A percentile compares a stretch with the other conserved stretches of the same genome.
Evolutionary conservation across 2,329 filamentous ascomycete species (phyloP).

Genomic region (Sphaerulina musiva): DNA sequence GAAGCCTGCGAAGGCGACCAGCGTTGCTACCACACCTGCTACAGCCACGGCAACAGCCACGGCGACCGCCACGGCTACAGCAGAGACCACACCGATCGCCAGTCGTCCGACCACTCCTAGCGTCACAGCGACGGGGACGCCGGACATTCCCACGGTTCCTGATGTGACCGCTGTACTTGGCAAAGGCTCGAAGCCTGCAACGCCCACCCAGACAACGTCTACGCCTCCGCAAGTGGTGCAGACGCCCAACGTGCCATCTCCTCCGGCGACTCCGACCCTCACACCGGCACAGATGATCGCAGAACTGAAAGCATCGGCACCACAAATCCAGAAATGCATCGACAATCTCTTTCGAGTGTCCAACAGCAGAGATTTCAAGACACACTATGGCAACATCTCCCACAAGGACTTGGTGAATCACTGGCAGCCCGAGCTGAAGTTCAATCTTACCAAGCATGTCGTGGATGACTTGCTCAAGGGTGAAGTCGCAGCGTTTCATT

Average conservation of each 20-base stretch:
- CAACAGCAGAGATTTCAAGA: slow-evolving; percentile 27
- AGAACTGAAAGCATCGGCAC: slow-evolving; percentile 29
- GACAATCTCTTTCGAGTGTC: slow-evolving; percentile 32
- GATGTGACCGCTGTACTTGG: slow-evolving; percentile 3
- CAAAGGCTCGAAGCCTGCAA: slow-evolving; percentile 15
- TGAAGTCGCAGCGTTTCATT: slow-evolving; percentile 44
- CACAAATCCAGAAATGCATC: slow-evolving; percentile 31
- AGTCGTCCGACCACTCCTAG: slow-evolving; percentile 28
- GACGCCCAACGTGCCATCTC: slow-evolving; percentile 30
- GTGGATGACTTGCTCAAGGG: slow-evolving; percentile 48
- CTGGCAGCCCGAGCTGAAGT: slow-evolving; percentile 30
- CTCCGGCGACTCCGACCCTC: slow-evolving; percentile 30
- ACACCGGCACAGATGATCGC: slow-evolving; percentile 31
- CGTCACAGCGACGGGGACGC: not conserved
- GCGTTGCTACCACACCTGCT: not conserved
- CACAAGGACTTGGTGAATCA: slow-evolving; percentile 27
- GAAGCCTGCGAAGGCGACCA: slow-evolving; percentile 23
- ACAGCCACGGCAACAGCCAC: slow-evolving; percentile 17
- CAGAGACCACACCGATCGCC: slow-evolving; percentile 26
- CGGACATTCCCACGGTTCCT: slow-evolving; percentile 8
- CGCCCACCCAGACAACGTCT: slow-evolving; percentile 17
- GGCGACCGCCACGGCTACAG: slow-evolving; percentile 11
- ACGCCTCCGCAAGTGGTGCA: slow-evolving; percentile 11
- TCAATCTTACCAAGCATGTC: slow-evolving; percentile 36
- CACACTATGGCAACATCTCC: slow-evolving; percentile 23